A percentile compares a stretch with the other conserved stretches of the same genome.
These are phyloP conservation scores for Chernovozyma aurita DNA, from an alignment of 1,139 yeast species.

Conservation along the genomic window DNA sequence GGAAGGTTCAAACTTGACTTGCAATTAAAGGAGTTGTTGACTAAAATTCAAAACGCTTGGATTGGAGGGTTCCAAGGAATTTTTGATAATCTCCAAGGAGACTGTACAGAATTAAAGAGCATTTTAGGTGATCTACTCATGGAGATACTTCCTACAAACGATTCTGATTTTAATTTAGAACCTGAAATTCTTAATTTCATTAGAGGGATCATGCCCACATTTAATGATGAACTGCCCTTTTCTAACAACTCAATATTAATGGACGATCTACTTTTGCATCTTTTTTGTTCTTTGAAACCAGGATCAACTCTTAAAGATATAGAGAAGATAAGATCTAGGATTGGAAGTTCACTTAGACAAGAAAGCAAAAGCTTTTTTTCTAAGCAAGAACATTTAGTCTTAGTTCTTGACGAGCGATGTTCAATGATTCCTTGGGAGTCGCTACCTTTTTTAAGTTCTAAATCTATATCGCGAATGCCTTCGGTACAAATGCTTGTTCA, in stretches of 20 bases:
- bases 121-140: neutral
- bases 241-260: neutral
- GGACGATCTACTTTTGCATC: neutral
- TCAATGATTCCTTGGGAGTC: constrained; percentile 88
- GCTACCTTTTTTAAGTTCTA: constrained; percentile 46
- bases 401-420: constrained; percentile 64
- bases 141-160: neutral
- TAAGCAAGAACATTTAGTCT: constrained; percentile 50
- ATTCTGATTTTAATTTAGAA: neutral
- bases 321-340: neutral
- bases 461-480: constrained; percentile 73
- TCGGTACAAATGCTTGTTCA: constrained; percentile 49
- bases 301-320: neutral
- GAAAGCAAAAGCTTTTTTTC: neutral
- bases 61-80: constrained; percentile 75
- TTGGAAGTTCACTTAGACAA: neutral
- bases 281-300: neutral
- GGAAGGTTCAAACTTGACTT: constrained; percentile 60
- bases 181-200: neutral
- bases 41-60: constrained; percentile 63
- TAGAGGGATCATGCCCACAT: neutral
- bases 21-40: constrained; percentile 49
- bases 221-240: neutral
- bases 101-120: neutral
- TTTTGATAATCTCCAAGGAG: constrained; percentile 34